phyloP scores from a whole-genome alignment of 306 rosid species.

The Sphenostylis stenocarpa region DNA sequence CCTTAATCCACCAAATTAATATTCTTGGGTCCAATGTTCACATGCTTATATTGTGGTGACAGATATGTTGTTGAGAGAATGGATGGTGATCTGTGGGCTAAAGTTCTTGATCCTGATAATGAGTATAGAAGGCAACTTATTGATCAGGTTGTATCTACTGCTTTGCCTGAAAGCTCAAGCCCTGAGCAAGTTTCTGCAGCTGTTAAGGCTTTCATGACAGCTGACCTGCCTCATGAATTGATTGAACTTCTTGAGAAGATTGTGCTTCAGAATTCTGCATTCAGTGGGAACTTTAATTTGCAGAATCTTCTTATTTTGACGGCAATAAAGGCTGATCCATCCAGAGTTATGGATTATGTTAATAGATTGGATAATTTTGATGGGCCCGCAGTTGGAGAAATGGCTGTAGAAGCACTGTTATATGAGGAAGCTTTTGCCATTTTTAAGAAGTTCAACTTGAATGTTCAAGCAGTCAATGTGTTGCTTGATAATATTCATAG shows the following conservation, averaged over 20 bases:
- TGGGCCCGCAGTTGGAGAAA: conserved; percentile 98
- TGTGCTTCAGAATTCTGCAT: conserved; percentile 98
- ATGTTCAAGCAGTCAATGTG: conserved; percentile 96
- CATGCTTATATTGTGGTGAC: conserved; percentile 37
- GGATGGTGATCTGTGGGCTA: conserved; percentile 94
- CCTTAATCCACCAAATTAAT: conserved; percentile 1
- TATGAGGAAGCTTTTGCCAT: conserved; percentile 95
- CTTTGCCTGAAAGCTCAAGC: conserved; percentile 99
- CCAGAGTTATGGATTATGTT: conserved; percentile 98
- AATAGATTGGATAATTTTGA: conserved; percentile 96
- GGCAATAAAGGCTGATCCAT: conserved; percentile 97
- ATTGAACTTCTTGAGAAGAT: conserved; percentile 99
- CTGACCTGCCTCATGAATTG: conserved; percentile 97
- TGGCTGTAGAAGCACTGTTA: conserved; percentile 94
- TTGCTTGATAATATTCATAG: conserved; percentile 82
- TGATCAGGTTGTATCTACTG: conserved; percentile 99
- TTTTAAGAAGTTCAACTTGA: conserved; percentile 96
- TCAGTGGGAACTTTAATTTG: conserved; percentile 96
- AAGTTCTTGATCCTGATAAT: conserved; percentile 90
- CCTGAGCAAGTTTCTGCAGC: conserved; percentile 99
- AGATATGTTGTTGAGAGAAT: conserved; percentile 99
- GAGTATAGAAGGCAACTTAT: conserved; percentile 92
- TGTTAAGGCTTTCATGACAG: conserved; percentile 99
- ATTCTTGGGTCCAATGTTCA: conserved; percentile 27
- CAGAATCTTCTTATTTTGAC: conserved; percentile 96